Evolutionary conservation across 2,329 filamentous ascomycete genomes (phyloP), one percentile per base, ranked within the genome.

Genomic region (Neopestalotiopsis sp.): DNA sequence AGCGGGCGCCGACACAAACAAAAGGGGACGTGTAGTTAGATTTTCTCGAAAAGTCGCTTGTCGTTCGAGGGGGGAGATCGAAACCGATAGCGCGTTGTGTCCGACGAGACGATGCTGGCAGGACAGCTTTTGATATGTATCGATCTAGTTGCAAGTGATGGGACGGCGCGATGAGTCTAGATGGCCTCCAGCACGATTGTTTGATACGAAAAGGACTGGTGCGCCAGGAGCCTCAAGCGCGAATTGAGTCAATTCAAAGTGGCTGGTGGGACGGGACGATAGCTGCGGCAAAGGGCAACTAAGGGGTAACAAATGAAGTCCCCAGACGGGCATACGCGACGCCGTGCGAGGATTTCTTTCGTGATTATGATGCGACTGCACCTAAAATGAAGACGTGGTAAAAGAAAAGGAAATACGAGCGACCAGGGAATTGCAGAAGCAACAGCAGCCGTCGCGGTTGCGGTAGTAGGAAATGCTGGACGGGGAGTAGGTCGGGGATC

Each of bases 1-100:
- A 66, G 63, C 63, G 63, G 63, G 45, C 20, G 49, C 45, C 63
- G 63, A 66, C 63, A 66, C 42, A n/a, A 57, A 34, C 63, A 66
- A 57, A 58, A 56, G 13, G n/a, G 42, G 45, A 32, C 42, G 28
- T 34, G 63, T 24, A 65, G 10, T 24, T 10, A 65, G 40, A 14
- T 32, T 28, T 20, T 56, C 28, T 24, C 14, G 34, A n/a, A 66
- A 20, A 20, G 52, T 57, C 63, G 63, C 63, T 56, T 38, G 63
- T 56, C 45, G 63, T 45, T 58, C 49, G 49, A 20, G n/a, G 30
- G 14, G 34, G 13, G 7, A 32, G 30, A 34, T n/a, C 32, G 32
- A 59, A 34, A 59, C 24, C 45, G 30, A 28, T 28, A 13, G 57
- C 57, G 24, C 24, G 57, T 24, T 14, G 30, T 24, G 10, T 30